Base-by-base conservation (phyloP, 805 yeast genomes). In the Kuraishia floccosa region DNA sequence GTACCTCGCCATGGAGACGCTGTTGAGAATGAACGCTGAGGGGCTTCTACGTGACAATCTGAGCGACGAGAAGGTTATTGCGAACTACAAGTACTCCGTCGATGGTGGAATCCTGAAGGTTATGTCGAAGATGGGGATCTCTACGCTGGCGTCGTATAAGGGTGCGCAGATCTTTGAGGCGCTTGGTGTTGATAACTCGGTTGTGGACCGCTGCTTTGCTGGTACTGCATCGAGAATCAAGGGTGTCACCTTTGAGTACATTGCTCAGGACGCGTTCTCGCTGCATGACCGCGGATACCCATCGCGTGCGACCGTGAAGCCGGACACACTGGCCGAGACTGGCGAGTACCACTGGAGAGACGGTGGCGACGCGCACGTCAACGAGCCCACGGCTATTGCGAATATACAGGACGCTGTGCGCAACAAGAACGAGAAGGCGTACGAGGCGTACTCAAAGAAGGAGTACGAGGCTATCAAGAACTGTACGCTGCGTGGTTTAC, bases 271-370 rank as follows among this genome's bases (percentile, higher is more conserved):
- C 61, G 95, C 97, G 1, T 79, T 91, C 56, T 72, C 95, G 24
- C 55, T 89, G 57, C 98, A 89, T 56, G 94, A 83, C 53, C 72
- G 86, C 42, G 98, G 96, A 13, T 89, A 64, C 56, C 96, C 97
- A 32, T 50, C 74, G 21, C 71, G 95, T 50, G 69, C 63, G 11
- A 75, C 85, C 17, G 59, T 80, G 40, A 67, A 71, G 46, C 86
- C 84, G 22, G 64, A 72, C 23, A 78, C 80, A 10, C 67, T 91
- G 39, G 93, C 95, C 19, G 97, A 89, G 58, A 72, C 87, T 37
- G 98, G 98, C 58, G 97, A 91, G 54, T 91, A 86, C 51, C 94
- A 91, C 58, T 89, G 95, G 93, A 76, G 98, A 63, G 97, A 89
- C 51, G 97, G 97, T 50, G 98, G 97, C 42, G 94, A 85, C 48